Base-by-base conservation (phyloP, 192 early-diverging fungal species). In the Phlyctochytrium planicorne region DNA sequence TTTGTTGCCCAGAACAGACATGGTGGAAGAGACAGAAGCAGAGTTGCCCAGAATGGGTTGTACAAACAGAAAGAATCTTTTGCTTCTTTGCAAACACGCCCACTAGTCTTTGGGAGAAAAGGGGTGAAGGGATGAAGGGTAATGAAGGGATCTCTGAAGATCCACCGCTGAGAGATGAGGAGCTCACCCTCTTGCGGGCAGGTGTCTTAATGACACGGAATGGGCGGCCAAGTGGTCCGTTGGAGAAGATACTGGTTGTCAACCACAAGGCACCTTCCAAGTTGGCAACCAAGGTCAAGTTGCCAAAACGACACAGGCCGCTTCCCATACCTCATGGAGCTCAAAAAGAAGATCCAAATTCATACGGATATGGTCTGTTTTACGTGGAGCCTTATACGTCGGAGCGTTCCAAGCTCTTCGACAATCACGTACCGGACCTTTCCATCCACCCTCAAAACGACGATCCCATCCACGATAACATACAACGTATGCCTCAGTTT, bases 351-450 rank as follows among this genome's bases (percentile, higher is more conserved):
- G 55, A 57, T 25, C 55, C 55, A 12, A 29, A 6, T 6, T 29
- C 16, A 20, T 57, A 57, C 25, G 55, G 55, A 14, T 57, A 57
- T 29, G 55, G 55, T 6, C 25, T 57, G 20, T 57, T 57, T 57
- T 57, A 57, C 55, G 55, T 57, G 55, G 14, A 12, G 55, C 55
- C 55, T 6, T 57, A 24, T 29, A 10, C 25, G 6, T 10, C 16
- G 6, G 10, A 10, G 27, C 12, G 27, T 10, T 27, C 10, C 14
- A 10, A 10, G 10, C 25, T 57, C 6, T 10, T 6, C 6, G 12
- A 14, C 6, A 4, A 10, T 4, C 10, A 29, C 4, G 55, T 10
- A 27, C 14, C 10, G 6, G 55, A 57, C 25, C 14, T 10, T 14
- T 14, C 55, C 6, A 29, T 57, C 6, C 20, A 14, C 10, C 55